Evolutionary conservation across 1,284 basidiomycete species (phyloP), one percentile per base, ranked within the genome.

Genomic region (Dichomitus squalens): DNA sequence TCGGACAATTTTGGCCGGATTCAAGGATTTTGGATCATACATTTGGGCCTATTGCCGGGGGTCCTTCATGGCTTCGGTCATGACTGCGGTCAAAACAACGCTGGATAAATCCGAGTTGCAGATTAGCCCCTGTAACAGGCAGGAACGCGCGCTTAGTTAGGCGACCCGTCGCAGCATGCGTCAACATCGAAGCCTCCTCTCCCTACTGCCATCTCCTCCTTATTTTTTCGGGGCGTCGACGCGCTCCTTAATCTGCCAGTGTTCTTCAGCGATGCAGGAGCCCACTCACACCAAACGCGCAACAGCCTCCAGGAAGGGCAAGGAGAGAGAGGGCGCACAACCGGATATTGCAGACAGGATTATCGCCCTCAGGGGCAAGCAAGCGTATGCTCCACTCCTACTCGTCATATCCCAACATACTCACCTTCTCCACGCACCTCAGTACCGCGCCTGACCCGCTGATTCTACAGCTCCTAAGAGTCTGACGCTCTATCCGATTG

Each of bases 401-500:
- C n/a, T 41, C 49, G 53, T 38, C 55, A 23, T 57, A n/a, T 23
- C 16, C 34, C 8, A 35, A 7, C 20, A 27, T n/a, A 18, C 47
- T 47, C 47, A 46, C 34, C 34, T 14, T 29, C 29, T 47, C 40
- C 35, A 53, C 56, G 43, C 34, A n/a, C 39, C 47, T 7, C 68
- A 88, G 84, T 44, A 67, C 76, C 39, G 74, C 75, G 21, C 76
- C 79, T 57, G n/a, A 46, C 51, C 29, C 29, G 29, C 29, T n/a
- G n/a, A n/a, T n/a, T n/a, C n/a, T n/a, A n/a, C 6, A 31, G 9
- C 9, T 18, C n/a, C 69, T 31, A 31, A 70, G 68, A 88, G 86
- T 88, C 87, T 87, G 86, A 87, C 85, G 87, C 87, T 89, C 87
- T 89, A 86, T 85, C 87, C 87, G 84, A 89, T 88, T 89, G 87